These are phyloP conservation scores for Rickenella mellea DNA, from an alignment of 768 basidiomycete species.

Conservation along the genomic window DNA sequence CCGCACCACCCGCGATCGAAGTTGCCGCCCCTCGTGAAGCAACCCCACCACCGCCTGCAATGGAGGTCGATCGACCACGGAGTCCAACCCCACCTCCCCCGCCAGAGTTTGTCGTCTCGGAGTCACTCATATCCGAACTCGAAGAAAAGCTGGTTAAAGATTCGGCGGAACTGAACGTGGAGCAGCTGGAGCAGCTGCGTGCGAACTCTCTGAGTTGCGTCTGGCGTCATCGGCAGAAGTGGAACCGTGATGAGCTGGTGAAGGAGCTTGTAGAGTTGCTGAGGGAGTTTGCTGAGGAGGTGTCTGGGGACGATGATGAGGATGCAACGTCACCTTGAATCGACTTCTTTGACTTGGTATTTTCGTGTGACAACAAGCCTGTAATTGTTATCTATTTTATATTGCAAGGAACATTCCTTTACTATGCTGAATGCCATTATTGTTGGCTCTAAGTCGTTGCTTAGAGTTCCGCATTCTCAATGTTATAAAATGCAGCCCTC, in stretches of 20 bases:
- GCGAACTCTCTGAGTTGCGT: constrained; percentile 71
- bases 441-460: no score
- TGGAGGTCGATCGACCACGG: constrained; percentile 41
- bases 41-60: constrained; percentile 22
- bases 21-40: constrained; percentile 5
- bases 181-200: constrained; percentile 89
- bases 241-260: constrained; percentile 70
- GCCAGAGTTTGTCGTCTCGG: constrained; percentile 68
- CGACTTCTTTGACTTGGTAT: not conserved
- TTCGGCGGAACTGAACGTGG: constrained; percentile 62
- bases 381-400: constrained; percentile 2
- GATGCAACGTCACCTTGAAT: not conserved
- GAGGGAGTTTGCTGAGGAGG: constrained; percentile 58
- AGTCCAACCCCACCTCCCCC: constrained; percentile 49
- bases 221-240: constrained; percentile 77
- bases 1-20: not conserved
- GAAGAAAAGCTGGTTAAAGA: constrained; percentile 34
- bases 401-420: no score
- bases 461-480: no score
- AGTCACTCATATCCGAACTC: constrained; percentile 38
- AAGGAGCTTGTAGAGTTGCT: constrained; percentile 48
- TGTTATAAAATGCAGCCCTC: no score
- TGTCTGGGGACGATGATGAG: constrained; percentile 20
- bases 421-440: no score
- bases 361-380: not conserved